Evolutionary conservation across 1,284 basidiomycete genomes (phyloP).

Genomic region (Ceratorhiza oryzae-sativae): DNA sequence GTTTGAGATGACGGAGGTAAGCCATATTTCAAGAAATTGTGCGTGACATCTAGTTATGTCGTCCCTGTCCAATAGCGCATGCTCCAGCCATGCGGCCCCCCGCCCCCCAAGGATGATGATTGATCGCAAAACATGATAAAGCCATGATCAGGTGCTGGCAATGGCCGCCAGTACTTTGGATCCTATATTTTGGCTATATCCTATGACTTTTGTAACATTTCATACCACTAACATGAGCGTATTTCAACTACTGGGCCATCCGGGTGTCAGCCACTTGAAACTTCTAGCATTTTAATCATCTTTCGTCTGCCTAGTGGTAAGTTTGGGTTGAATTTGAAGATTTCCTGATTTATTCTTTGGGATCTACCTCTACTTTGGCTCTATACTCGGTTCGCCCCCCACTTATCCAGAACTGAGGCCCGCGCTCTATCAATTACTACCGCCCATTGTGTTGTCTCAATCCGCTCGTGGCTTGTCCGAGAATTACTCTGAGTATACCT

Average conservation of each 20-base stretch:
- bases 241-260: not conserved
- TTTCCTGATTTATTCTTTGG: conserved; percentile 26
- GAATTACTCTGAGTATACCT: not conserved
- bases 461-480: not conserved
- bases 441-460: not conserved
- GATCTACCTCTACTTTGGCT: conserved; percentile 4
- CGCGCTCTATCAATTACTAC: not conserved
- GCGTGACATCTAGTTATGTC: conserved; percentile 17
- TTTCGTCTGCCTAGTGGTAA: not conserved
- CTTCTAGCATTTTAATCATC: not conserved
- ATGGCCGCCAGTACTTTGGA: not conserved
- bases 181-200: not conserved
- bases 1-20: conserved; percentile 95
- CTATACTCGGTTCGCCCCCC: not conserved
- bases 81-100: conserved; percentile 98
- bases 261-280: not conserved
- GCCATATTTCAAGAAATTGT: conserved; percentile 46
- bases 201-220: not conserved
- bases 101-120: conserved; percentile 91
- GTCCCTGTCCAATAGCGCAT: conserved; percentile 68
- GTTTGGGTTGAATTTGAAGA: not conserved
- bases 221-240: not conserved
- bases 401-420: not conserved
- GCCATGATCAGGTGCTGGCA: not conserved
- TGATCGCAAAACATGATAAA: conserved; percentile 43